Base-by-base conservation (phyloP, 345 rosid species). In the Gossypium raimondii region DNA sequence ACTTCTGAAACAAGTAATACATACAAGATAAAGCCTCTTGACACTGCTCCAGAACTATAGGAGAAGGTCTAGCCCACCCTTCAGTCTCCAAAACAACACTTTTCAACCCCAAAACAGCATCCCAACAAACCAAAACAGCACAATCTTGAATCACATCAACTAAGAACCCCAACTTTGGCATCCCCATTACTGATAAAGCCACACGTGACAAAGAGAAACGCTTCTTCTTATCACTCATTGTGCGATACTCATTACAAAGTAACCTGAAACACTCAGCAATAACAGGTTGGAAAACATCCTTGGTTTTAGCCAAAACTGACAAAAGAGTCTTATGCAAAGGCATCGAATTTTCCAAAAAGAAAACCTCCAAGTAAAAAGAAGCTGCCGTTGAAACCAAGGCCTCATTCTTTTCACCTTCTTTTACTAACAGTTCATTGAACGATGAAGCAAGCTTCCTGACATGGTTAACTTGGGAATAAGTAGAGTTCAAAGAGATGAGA, bases 1-100 rank as follows among this genome's bases (percentile, higher is more conserved):
- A 94, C 75, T 92, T 87, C 82, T 92, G 98, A 67, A 92, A 86
- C 89, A 94, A 85, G 88, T 94, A 92, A 80, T 94, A 92, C 79
- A 89, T 83, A 66, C 98, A 92, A 76, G 98, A 94, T 84, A 92
- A 72, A 64, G 92, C 91, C 79, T 92, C 98, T 78, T 94, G 97
- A 73, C 93, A 91, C 75, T 94, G 98, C 91, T 94, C 98, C 97
- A 94, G 83, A 50, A 87, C 96, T 79, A 84, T 77, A 20, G 98
- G 97, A 70, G 98, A 91, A 52, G 97, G 93, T 81, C 98, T 86
- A 73, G 89, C 91, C 82, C 77, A 81, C 79, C 78, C 87, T 73
- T 84, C 74, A 27, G 82, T 81, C 82, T 91, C 97, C 41, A 66
- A 84, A 70, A 94, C 77, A 8, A 92, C 90, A 71, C 83, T 76